Conservation (phyloP, 139 green algal genomes). For the Microglena sp. region DNA sequence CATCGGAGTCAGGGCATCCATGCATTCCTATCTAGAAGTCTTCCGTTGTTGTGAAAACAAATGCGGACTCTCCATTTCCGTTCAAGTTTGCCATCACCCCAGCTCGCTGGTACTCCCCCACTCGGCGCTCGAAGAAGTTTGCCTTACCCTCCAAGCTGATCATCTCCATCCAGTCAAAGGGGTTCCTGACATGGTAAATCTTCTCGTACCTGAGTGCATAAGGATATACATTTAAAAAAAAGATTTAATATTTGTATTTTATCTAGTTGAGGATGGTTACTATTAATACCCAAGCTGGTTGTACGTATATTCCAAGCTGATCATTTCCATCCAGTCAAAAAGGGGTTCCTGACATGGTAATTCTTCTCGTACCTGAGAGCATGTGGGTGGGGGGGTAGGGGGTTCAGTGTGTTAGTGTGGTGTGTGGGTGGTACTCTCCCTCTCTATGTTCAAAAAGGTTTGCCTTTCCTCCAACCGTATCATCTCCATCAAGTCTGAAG, state of each 20-base stretch:
- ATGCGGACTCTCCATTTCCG: constrained; percentile 15
- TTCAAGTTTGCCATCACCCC: constrained; percentile 16
- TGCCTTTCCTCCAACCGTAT: constrained; percentile 81
- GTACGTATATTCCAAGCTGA: too few relatives aligned
- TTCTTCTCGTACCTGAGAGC: too few relatives aligned
- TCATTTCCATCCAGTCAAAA: too few relatives aligned
- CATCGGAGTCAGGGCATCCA: neutral
- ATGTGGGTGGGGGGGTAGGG: too few relatives aligned
- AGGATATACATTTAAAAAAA: neutral
- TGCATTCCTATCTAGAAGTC: constrained; percentile 9
- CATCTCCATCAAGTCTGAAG: constrained; percentile 95
- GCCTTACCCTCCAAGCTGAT: constrained; percentile 83
- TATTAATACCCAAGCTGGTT: too few relatives aligned
- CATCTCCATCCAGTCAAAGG: constrained; percentile 95
- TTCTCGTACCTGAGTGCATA: neutral
- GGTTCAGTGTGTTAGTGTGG: too few relatives aligned
- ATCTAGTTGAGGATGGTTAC: too few relatives aligned
- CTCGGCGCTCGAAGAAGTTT: constrained; percentile 96
- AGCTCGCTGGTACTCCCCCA: constrained; percentile 88
- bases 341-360: too few relatives aligned
- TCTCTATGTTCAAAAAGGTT: constrained; percentile 97
- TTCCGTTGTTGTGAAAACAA: constrained; percentile 7
- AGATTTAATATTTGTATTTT: constrained; percentile 31
- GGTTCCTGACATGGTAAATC: constrained; percentile 69
- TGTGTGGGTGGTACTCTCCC: constrained; percentile 90